Evolutionary conservation across 2,329 filamentous ascomycete genomes (phyloP), one percentile per base, ranked within the genome.

Genomic region (Diaporthe vexans): DNA sequence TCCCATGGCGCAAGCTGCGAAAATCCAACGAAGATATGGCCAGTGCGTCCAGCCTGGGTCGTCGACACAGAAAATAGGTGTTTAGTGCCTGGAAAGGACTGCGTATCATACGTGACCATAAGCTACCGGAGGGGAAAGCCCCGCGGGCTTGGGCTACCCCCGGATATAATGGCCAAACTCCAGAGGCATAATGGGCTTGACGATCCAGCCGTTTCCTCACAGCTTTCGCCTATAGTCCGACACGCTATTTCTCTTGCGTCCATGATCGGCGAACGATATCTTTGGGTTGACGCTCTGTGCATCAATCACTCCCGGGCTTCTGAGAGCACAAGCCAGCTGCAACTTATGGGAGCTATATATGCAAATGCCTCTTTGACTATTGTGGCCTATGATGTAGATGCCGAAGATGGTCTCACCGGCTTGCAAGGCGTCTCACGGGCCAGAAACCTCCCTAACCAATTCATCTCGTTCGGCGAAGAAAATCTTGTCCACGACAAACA

Each of bases 291-390:
- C 19, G 17, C 15, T 3, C 57, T 61, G 7, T 61, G 57, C 37
- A 61, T 61, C 57, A n/a, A 61, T 2, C 57, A 43, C 21, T 61
- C 37, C 13, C n/a, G n/a, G n/a, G n/a, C n/a, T 21, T 24, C 57
- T 26, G 57, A 61, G n/a, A 61, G 57, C n/a, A 43, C 57, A 0
- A 24, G 24, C 7, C 57, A 61, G 15, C 57, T 61, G 26, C 35
- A 43, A 43, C 57, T 61, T 15, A 61, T 63, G 58, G 58, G 58
- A 0, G 58, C 58, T 1, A 61, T 61, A 43, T 61, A 61, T 61
- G 58, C 58, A 13, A 61, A 61, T 33, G 58, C 35, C 37, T 61
- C 35, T 7, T 43, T 43, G 58, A 40, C 58, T n/a, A 43, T 61
- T 8, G 58, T 61, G n/a, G 37, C 7, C n/a, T 43, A 11, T 7